These are phyloP conservation scores for Cercospora janseana DNA, from an alignment of 2,329 filamentous ascomycete genomes.

Conservation along the genomic window DNA sequence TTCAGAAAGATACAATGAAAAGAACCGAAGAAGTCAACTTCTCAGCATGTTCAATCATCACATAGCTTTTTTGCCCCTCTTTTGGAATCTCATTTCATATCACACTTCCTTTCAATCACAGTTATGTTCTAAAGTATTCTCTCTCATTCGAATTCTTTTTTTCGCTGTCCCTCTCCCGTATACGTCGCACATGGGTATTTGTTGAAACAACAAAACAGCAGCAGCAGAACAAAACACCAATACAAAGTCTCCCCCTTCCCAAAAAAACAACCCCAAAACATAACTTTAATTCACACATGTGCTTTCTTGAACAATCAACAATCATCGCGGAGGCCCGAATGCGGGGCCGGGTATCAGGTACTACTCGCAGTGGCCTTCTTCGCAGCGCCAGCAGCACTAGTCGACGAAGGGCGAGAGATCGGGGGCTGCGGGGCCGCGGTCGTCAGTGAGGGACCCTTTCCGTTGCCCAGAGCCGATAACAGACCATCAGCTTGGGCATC, in stretches of 20 bases:
- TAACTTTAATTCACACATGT: constrained; percentile 12
- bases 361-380: constrained; percentile 29
- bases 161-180: constrained; percentile 18
- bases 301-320: constrained; percentile 19
- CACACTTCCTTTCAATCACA: constrained; percentile 3
- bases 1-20: no score
- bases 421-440: constrained; percentile 25
- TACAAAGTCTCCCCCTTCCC: no score
- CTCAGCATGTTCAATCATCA: no score
- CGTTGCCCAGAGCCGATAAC: constrained; percentile 19
- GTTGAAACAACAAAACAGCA: constrained; percentile 20
- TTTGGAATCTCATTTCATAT: no score
- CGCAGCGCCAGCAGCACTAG: constrained; percentile 24
- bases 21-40: no score
- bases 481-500: constrained; percentile 30
- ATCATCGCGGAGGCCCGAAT: constrained; percentile 42
- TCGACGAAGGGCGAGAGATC: constrained; percentile 25
- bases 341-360: constrained; percentile 40
- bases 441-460: constrained; percentile 26
- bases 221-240: constrained; percentile 10
- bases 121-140: constrained; percentile 6
- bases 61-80: no score
- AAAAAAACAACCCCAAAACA: constrained; percentile 8
- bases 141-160: constrained; percentile 22
- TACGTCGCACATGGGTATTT: constrained; percentile 24